Conservation (phyloP, 257 asterid genomes). For the Solanum etuberosum region DNA sequence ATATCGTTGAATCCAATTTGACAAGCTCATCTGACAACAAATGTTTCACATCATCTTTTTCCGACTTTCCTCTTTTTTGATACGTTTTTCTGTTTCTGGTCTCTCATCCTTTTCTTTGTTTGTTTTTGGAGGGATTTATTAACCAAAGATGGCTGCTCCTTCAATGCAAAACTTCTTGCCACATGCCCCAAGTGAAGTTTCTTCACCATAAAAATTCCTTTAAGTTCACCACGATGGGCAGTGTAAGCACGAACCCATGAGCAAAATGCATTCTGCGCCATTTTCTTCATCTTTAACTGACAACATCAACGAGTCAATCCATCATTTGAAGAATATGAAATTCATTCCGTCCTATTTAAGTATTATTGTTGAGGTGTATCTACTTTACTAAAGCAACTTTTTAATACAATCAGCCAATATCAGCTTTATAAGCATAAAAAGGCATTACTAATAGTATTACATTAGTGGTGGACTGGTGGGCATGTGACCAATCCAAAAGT, state of each 20-base stretch:
- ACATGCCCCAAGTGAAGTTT: constrained; percentile 94
- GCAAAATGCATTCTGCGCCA: constrained; percentile 72
- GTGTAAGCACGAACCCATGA: constrained; percentile 90
- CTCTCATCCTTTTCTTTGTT: constrained; percentile 68
- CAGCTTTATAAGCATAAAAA: background rate
- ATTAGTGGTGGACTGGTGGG: background rate
- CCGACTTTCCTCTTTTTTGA: constrained; percentile 40
- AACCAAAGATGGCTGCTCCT: constrained; percentile 78
- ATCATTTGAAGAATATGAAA: background rate
- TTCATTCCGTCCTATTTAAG: background rate
- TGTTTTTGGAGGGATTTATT: constrained; percentile 65
- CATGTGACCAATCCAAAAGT: background rate
- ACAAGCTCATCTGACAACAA: background rate
- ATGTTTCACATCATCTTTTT: background rate
- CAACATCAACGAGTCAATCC: constrained; percentile 3
- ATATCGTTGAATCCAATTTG: background rate
- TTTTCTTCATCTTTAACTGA: constrained; percentile 46
- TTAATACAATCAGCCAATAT: background rate
- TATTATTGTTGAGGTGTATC: background rate
- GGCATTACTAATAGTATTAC: background rate
- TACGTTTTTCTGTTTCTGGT: constrained; percentile 32
- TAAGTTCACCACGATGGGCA: constrained; percentile 94
- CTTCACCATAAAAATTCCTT: constrained; percentile 68
- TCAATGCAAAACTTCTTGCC: constrained; percentile 77
- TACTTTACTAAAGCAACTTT: background rate